Evolutionary conservation across 78 protist species (phyloP).

Genomic region (Dictyostelium capitatum): DNA sequence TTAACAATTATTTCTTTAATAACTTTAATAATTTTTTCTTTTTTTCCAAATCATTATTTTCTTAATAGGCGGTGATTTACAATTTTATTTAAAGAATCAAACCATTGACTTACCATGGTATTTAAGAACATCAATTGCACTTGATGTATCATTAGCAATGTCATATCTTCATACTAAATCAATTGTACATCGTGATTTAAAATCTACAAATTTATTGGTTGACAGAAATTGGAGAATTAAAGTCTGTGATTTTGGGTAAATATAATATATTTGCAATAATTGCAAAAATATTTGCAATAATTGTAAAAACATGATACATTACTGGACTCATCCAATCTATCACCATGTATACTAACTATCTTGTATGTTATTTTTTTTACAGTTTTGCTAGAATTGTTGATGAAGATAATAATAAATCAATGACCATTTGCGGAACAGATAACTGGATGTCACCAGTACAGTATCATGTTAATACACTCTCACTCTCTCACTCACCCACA

Average conservation of each 20-base stretch:
- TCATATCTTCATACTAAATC: constrained; percentile 62
- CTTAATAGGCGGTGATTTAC: constrained; percentile 50
- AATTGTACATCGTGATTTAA: constrained; percentile 69
- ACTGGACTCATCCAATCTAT: no score
- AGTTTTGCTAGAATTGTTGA: constrained; percentile 79
- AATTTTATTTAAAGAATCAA: constrained; percentile 61
- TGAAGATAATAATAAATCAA: constrained; percentile 72
- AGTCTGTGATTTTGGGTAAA: constrained; percentile 74
- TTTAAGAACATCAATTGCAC: constrained; percentile 40
- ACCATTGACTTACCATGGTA: constrained; percentile 51
- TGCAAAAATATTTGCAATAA: no score
- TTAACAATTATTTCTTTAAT: not conserved
- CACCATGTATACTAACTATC: no score
- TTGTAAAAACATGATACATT: no score
- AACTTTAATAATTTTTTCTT: not conserved
- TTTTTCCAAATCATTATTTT: no score
- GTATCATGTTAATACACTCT: no score
- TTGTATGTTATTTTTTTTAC: not conserved
- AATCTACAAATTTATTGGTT: constrained; percentile 55
- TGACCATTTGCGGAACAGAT: constrained; percentile 82
- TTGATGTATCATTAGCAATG: constrained; percentile 70
- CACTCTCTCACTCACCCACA: no score
- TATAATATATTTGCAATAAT: not conserved
- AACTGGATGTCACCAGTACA: constrained; percentile 81
- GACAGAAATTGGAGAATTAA: constrained; percentile 60